phyloP scores from a whole-genome alignment of 768 basidiomycete species.

The Suillus lakei region DNA sequence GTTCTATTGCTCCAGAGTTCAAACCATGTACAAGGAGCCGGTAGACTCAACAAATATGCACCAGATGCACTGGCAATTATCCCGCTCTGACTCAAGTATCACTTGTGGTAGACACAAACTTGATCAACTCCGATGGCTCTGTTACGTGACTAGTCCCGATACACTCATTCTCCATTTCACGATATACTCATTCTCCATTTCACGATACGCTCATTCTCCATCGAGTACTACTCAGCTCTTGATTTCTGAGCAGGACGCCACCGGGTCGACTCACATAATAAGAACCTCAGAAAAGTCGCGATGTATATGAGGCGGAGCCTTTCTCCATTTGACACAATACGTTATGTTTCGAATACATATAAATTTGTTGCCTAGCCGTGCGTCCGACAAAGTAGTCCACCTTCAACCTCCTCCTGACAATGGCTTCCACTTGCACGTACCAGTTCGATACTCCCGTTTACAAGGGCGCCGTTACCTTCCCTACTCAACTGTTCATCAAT shows the following conservation, averaged over 20 bases:
- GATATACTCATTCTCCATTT: neutral
- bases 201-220: neutral
- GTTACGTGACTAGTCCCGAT: neutral
- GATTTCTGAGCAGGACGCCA: neutral
- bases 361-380: neutral
- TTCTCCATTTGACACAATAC: neutral
- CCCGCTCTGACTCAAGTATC: neutral
- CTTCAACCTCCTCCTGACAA: conserved; percentile 15
- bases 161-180: neutral
- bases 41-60: no score
- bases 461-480: conserved; percentile 55
- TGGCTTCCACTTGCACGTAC: conserved; percentile 44
- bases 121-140: neutral
- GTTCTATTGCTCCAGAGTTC: no score
- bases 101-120: neutral
- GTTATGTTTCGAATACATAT: neutral
- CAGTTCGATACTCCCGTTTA: conserved; percentile 55
- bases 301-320: no score
- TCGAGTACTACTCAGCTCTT: no score
- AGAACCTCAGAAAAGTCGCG: neutral
- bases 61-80: neutral
- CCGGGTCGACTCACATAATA: neutral
- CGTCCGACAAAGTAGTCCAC: no score
- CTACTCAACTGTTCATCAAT: conserved; percentile 73
- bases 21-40: neutral